phyloP scores from a whole-genome alignment of 371 early-diverging fungal genomes.

The Actinomortierella wolfii region DNA sequence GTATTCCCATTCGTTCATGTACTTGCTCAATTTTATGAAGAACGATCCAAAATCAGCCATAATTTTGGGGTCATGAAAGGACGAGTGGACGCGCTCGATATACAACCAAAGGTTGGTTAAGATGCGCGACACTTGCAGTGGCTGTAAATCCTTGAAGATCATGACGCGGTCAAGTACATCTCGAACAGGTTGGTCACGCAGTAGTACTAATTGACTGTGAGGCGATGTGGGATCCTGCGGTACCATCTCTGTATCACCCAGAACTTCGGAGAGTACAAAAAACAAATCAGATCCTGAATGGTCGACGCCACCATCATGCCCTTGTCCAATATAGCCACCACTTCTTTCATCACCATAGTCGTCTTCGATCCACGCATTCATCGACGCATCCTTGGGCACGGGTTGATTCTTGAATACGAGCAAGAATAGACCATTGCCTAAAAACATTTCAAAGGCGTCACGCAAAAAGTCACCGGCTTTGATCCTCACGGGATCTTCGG shows the following conservation, averaged over 20 bases:
- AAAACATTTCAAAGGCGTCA: conserved; percentile 62
- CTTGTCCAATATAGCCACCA: too few relatives aligned
- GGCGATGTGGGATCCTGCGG: conserved; percentile 53
- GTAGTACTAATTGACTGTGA: conserved; percentile 48
- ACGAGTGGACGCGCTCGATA: conserved; percentile 59
- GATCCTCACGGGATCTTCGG: conserved; percentile 57
- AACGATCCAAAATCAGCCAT: conserved; percentile 37
- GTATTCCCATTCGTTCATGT: conserved; percentile 42
- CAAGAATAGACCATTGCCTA: conserved; percentile 65
- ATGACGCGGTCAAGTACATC: conserved; percentile 64
- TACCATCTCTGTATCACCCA: conserved; percentile 60
- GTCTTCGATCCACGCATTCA: background rate
- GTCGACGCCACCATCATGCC: background rate
- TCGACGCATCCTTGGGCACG: conserved; percentile 13
- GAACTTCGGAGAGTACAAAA: conserved; percentile 58
- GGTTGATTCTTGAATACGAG: conserved; percentile 55
- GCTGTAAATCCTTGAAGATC: conserved; percentile 58
- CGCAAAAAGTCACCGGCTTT: conserved; percentile 62
- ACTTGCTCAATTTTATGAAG: conserved; percentile 40
- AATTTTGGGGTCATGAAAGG: conserved; percentile 19
- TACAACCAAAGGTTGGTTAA: conserved; percentile 59
- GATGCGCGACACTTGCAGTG: conserved; percentile 60
- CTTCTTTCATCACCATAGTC: too few relatives aligned
- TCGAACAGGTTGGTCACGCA: conserved; percentile 65
- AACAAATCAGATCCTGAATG: conserved; percentile 60